Percentiles rank a stretch among this genome's conserved stretches.
Evolutionary conservation across 2,329 filamentous ascomycete genomes (phyloP).

Genomic region (Xylariaceae sp.): DNA sequence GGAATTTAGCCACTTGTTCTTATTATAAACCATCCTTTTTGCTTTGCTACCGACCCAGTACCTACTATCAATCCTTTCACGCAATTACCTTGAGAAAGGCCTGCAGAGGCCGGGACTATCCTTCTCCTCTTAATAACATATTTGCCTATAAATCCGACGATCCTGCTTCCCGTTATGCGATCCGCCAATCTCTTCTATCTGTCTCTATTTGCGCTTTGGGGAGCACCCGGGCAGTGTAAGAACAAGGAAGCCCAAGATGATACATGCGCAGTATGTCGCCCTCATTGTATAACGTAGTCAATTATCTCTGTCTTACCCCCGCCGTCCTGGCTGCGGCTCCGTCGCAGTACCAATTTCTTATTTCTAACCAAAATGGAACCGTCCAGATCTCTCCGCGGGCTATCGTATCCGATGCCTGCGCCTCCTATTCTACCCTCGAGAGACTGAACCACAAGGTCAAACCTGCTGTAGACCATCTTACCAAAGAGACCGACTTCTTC

Average conservation of each 20-base stretch:
- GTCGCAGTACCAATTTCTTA: constrained; percentile 26
- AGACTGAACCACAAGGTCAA: constrained; percentile 76
- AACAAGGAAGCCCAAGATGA: constrained; percentile 46
- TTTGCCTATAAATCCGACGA: constrained; percentile 19
- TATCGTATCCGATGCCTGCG: constrained; percentile 92
- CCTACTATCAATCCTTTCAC: too few species aligned
- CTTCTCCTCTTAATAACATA: background rate
- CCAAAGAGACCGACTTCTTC: constrained; percentile 92
- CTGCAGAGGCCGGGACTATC: background rate
- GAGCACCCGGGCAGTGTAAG: constrained; percentile 50
- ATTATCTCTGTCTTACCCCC: constrained; percentile 24
- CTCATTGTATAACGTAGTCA: constrained; percentile 24
- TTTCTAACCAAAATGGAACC: constrained; percentile 43
- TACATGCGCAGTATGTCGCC: constrained; percentile 54
- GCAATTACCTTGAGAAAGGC: background rate
- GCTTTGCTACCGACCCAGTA: background rate
- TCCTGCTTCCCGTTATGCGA: constrained; percentile 47
- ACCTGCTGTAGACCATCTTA: constrained; percentile 78
- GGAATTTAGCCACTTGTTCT: background rate
- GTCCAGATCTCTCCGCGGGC: constrained; percentile 81
- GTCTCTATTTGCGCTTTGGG: constrained; percentile 59
- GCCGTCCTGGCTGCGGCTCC: constrained; percentile 27
- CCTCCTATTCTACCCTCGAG: constrained; percentile 90
- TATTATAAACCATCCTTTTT: too few species aligned
- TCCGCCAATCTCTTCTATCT: constrained; percentile 60